phyloP scores from a whole-genome alignment of 345 rosid genomes.

The Populus ilicifolia region DNA sequence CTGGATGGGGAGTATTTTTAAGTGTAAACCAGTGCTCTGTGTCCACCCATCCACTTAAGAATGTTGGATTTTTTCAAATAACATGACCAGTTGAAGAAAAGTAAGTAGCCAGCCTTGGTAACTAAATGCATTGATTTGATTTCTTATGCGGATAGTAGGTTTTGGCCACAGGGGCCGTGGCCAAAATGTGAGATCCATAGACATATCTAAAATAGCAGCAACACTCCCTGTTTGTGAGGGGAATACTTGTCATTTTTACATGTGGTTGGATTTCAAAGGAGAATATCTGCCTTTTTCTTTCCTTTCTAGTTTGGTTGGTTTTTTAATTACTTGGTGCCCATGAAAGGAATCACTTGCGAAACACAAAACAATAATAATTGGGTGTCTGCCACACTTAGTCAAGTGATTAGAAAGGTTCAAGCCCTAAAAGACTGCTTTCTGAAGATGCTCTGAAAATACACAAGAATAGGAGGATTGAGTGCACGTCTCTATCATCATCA shows the following conservation, averaged over 20 bases:
- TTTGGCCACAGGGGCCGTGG: not conserved
- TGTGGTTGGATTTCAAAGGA: not conserved
- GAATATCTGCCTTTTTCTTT: not conserved
- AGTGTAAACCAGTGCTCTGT: too few species aligned
- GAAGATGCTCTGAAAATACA: slow-evolving; percentile 1
- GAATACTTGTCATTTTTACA: not conserved
- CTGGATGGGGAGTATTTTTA: too few species aligned
- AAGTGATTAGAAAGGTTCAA: not conserved
- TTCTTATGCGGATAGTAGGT: not conserved
- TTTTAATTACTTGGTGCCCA: not conserved
- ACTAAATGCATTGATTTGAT: not conserved
- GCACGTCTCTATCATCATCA: slow-evolving; percentile 7
- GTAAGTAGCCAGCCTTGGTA: not conserved
- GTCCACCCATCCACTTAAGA: too few species aligned
- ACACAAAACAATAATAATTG: not conserved
- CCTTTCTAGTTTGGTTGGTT: not conserved
- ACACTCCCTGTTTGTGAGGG: too few species aligned
- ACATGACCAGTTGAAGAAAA: not conserved
- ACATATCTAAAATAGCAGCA: too few species aligned
- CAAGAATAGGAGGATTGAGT: not conserved
- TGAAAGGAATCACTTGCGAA: not conserved
- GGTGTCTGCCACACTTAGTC: not conserved
- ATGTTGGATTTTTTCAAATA: not conserved
- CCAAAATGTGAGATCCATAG: not conserved
- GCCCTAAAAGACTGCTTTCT: not conserved